A percentile compares a stretch with the other conserved stretches of the same genome.
phyloP scores from a whole-genome alignment of 2,329 filamentous ascomycete species.

The Alternaria gaisen region DNA sequence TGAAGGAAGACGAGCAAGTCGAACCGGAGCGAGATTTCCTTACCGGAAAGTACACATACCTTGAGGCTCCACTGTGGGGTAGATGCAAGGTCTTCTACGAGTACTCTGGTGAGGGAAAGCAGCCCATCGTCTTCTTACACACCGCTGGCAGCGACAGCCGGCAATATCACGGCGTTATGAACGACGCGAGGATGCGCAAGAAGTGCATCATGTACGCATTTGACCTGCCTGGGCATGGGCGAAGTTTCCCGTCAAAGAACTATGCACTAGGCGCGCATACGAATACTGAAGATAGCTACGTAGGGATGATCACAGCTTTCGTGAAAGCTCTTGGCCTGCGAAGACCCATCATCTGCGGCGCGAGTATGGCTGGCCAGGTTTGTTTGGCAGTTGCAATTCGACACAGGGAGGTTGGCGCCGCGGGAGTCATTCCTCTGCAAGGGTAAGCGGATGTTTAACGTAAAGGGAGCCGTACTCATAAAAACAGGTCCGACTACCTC shows the following conservation, averaged over 20 bases:
- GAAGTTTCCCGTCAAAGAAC: conserved; percentile 57
- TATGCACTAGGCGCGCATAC: conserved; percentile 57
- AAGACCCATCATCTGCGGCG: conserved; percentile 60
- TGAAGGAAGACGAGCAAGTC: conserved; percentile 51
- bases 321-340: conserved; percentile 56
- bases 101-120: conserved; percentile 56
- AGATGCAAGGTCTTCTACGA: conserved; percentile 62
- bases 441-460: conserved; percentile 37
- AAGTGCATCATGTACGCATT: conserved; percentile 61
- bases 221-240: conserved; percentile 60
- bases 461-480: conserved; percentile 30
- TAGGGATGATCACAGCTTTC: conserved; percentile 57
- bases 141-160: conserved; percentile 59
- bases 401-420: conserved; percentile 57
- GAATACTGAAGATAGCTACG: conserved; percentile 58
- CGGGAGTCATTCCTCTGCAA: conserved; percentile 59
- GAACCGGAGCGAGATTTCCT: conserved; percentile 55
- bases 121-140: conserved; percentile 58
- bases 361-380: conserved; percentile 61
- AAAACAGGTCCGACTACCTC: conserved; percentile 49
- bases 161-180: conserved; percentile 64
- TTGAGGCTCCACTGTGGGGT: conserved; percentile 59
- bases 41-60: conserved; percentile 58
- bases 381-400: conserved; percentile 59
- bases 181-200: conserved; percentile 57